Evolutionary conservation across 192 early-diverging fungal genomes (phyloP), one percentile per base, ranked within the genome.

Genomic region (Kickxella alabastrina): DNA sequence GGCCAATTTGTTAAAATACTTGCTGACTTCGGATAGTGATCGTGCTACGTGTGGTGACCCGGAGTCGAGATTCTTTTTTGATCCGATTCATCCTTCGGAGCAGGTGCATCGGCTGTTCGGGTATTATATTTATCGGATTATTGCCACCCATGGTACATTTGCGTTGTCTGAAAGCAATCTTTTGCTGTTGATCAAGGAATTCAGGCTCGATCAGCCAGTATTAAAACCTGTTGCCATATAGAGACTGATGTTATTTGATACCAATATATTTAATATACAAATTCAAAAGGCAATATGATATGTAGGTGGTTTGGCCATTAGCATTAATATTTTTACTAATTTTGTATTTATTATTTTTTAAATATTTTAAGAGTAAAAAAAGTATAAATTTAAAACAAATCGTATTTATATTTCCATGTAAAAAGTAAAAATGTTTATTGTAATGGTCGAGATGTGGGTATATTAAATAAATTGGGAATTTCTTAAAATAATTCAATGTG

Each of bases 91-190:
- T 23, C 69, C 69, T 0, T 42, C 62, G 19, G 69, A 65, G 19
- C 62, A 58, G 7, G 57, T 73, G 0, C 69, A 73, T 12, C 43
- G 69, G 3, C 39, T 73, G 10, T 73, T 73, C 52, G 69, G 57
- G 5, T 73, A 65, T 22, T 54, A 54, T 18, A 43, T 37, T 1
- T 32, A 51, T 7, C 7, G 52, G 40, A 22, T 42, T 2, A 10
- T 58, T 41, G 50, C 50, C 8, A 24, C 15, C 13, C 37, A 36
- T 7, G 12, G 17, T 6, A 32, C 19, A 3, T 17, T 27, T 10
- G 12, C 21, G 17, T 21, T 49, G 10, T 42, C 68, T 0, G 36
- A 50, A n/a, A 21, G 49, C 10, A 43, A 7, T 12, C 27, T 71
- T 27, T 14, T 71, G 42, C 12, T 28, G 27, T 24, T 59, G 12